A percentile compares a stretch with the other conserved stretches of the same genome.
Evolutionary conservation across 2,329 filamentous ascomycete genomes (phyloP).

Genomic region (Camillea tinctor): DNA sequence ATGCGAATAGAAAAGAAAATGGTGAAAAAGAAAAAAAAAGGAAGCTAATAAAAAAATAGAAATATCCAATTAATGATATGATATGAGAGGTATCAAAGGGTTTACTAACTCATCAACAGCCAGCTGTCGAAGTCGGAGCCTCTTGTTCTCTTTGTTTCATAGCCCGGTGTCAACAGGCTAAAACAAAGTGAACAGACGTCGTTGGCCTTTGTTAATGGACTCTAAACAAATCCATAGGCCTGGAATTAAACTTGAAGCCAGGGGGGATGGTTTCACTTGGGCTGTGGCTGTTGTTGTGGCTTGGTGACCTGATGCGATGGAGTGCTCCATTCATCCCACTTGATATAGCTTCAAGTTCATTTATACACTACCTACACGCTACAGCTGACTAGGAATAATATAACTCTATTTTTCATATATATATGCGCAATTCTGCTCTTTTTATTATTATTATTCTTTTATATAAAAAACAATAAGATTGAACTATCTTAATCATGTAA

Average conservation of each 20-base stretch:
- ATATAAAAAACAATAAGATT: too few species aligned
- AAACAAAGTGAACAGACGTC: slow-evolving; percentile 16
- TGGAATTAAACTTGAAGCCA: neutral
- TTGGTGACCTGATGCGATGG: too few species aligned
- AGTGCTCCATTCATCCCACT: too few species aligned
- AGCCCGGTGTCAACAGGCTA: slow-evolving; percentile 10
- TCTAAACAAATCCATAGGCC: neutral
- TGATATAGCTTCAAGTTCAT: too few species aligned
- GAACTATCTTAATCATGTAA: too few species aligned
- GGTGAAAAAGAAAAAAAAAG: neutral
- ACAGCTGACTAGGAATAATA: too few species aligned
- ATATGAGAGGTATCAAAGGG: neutral
- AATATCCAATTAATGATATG: slow-evolving; percentile 1
- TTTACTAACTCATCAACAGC: slow-evolving; percentile 28
- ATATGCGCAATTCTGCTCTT: too few species aligned
- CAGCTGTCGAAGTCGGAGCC: slow-evolving; percentile 32
- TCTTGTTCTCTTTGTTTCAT: slow-evolving; percentile 12
- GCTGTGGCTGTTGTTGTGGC: slow-evolving; percentile 10
- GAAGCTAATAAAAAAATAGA: slow-evolving; percentile 3
- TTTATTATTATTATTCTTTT: too few species aligned
- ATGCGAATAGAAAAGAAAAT: neutral
- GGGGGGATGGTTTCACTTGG: slow-evolving; percentile 9
- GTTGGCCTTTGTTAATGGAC: neutral
- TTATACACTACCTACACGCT: too few species aligned
- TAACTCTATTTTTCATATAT: too few species aligned